phyloP scores from a whole-genome alignment of 352 stramenopile genomes.

The Phytophthora aleatoria region DNA sequence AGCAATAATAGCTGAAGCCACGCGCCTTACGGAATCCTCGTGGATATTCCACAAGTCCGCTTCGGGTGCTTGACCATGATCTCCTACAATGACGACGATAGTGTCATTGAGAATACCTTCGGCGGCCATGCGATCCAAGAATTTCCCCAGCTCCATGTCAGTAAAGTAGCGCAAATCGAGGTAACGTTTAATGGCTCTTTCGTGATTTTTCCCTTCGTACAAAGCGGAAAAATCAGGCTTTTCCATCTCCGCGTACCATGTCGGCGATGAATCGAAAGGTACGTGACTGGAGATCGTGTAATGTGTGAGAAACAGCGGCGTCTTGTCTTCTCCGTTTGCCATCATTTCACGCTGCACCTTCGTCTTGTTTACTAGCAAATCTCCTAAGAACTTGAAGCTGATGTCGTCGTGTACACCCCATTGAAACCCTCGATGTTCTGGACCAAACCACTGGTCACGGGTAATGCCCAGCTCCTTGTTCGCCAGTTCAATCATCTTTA shows the following conservation, averaged over 20 bases:
- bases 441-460: constrained; percentile 31
- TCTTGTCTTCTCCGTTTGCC: background rate
- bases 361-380: background rate
- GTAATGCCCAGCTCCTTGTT: constrained; percentile 29
- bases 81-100: background rate
- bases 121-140: background rate
- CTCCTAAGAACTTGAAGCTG: constrained; percentile 32
- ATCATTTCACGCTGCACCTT: background rate
- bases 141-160: background rate
- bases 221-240: background rate
- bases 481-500: background rate
- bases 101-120: background rate
- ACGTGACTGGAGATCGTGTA: background rate
- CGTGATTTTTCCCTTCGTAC: background rate
- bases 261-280: background rate
- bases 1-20: background rate
- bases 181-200: background rate
- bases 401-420: constrained; percentile 60
- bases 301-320: background rate
- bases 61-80: background rate
- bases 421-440: constrained; percentile 12
- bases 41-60: background rate
- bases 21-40: background rate
- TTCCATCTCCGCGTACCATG: background rate
- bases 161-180: background rate